Evolutionary conservation across 2,329 filamentous ascomycete genomes (phyloP).

Genomic region (Phaeosphaeriaceae sp.): DNA sequence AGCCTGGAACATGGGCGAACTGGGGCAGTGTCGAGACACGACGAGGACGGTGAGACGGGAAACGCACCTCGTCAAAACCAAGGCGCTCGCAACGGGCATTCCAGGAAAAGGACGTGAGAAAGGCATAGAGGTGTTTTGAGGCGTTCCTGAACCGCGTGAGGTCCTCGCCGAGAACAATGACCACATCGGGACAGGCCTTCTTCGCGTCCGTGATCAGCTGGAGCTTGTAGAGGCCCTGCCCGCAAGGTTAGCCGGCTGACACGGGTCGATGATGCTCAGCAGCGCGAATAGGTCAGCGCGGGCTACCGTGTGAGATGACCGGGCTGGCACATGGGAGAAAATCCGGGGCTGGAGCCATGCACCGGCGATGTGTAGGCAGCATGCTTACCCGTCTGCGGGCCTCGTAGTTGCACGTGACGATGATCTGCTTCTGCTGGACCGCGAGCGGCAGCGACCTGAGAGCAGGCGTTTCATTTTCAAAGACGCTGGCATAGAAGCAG

Average conservation of each 20-base stretch:
- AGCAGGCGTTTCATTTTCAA: slow-evolving; percentile 79
- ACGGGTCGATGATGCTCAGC: slow-evolving; percentile 2
- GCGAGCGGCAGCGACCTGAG: slow-evolving; percentile 78
- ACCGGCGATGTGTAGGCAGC: not conserved
- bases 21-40: slow-evolving; percentile 11
- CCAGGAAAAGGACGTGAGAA: slow-evolving; percentile 79
- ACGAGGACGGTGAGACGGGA: slow-evolving; percentile 3
- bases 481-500: slow-evolving; percentile 93
- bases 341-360: not conserved
- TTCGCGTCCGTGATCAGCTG: slow-evolving; percentile 85
- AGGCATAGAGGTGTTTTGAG: slow-evolving; percentile 79
- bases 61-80: slow-evolving; percentile 83
- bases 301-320: not conserved
- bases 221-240: slow-evolving; percentile 73
- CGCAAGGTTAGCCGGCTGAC: slow-evolving; percentile 29
- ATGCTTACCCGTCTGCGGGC: slow-evolving; percentile 68
- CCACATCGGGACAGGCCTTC: slow-evolving; percentile 78
- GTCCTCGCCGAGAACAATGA: slow-evolving; percentile 84
- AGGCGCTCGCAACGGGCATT: slow-evolving; percentile 78
- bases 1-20: not conserved
- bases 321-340: not conserved
- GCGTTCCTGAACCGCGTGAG: slow-evolving; percentile 78
- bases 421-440: slow-evolving; percentile 90
- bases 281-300: not conserved
- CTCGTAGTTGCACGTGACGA: slow-evolving; percentile 76